Base-by-base conservation (phyloP, 1,139 yeast species). In the Oligophagozyma castellii region DNA sequence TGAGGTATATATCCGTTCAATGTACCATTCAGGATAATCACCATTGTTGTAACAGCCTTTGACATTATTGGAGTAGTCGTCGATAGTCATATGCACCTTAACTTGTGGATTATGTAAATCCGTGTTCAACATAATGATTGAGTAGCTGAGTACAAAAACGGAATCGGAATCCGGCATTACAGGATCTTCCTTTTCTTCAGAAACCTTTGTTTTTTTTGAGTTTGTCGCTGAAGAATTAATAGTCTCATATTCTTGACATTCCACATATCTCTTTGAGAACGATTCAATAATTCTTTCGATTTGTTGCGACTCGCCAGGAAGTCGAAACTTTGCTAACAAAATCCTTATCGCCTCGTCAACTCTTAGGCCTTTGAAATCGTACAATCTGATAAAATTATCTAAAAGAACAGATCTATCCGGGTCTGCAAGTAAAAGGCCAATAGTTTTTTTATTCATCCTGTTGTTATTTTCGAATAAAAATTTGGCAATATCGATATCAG, bases 271-370 rank as follows among this genome's bases (percentile, higher is more conserved):
- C 27, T 72, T 75, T 4, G 94, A 86, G 56, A 92, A 89, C 13
- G 71, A 64, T 46, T 86, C 95, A 24, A 92, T 80, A 12, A 89
- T 70, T 46, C 95, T 68, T 52, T 86, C 96, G 51, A 92, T 89
- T 51, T 83, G 95, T 48, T 84, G 96, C 0, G 95, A 76, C 55
- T 92, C 99, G 29, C 99, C 99, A 0, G 98, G 98, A 32, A 92
- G 64, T 53, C 99, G 70, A 49, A 92, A 89, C 11, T 80, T 68
- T 31, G 81, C 78, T 40, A 92, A 62, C 37, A 92, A 55, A 30
- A 81, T 67, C 43, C 99, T 66, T 34, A 92, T 61, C 0, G 95
- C 95, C 53, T 89, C 96, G 53, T 92, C 98, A 2, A 92, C 84
- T 44, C 98, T 66, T 41, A 79, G 61, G 11, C 70, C 76, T 21